Evolutionary conservation across 2,329 filamentous ascomycete species (phyloP).

Genomic region (Trichoderma lentiforme): DNA sequence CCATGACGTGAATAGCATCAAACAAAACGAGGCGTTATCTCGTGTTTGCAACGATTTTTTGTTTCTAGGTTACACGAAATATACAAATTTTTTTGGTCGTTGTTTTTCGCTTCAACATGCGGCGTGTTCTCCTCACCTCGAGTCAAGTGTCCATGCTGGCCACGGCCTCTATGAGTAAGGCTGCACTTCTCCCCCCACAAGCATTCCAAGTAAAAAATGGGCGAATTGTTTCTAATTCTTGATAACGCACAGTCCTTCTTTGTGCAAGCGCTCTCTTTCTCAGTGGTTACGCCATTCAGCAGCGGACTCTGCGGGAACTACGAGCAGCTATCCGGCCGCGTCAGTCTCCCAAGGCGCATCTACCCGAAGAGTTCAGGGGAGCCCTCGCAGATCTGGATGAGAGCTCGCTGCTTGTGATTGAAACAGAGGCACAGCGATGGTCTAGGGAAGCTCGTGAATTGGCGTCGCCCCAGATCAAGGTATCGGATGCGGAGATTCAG

Average conservation of each 20-base stretch:
- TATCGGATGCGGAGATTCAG: slow-evolving; percentile 32
- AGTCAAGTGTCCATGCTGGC: slow-evolving; percentile 67
- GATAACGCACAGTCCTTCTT: slow-evolving; percentile 54
- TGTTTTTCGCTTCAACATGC: slow-evolving; percentile 26
- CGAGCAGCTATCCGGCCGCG: slow-evolving; percentile 64
- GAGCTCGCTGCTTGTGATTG: slow-evolving; percentile 41
- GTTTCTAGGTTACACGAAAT: background rate
- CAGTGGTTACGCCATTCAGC: slow-evolving; percentile 82
- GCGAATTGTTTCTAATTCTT: background rate
- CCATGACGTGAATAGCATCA: background rate
- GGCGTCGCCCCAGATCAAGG: slow-evolving; percentile 17
- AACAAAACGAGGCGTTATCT: background rate
- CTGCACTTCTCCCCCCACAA: slow-evolving; percentile 16
- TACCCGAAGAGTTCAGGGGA: slow-evolving; percentile 49
- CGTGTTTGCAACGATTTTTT: background rate
- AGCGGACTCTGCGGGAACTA: slow-evolving; percentile 75
- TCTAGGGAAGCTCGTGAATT: slow-evolving; percentile 23
- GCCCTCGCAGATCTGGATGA: slow-evolving; percentile 46
- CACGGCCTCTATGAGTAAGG: slow-evolving; percentile 60
- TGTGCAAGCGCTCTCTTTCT: slow-evolving; percentile 84
- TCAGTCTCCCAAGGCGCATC: slow-evolving; percentile 46
- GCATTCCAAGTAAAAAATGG: background rate
- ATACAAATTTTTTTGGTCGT: background rate
- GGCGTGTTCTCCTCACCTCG: slow-evolving; percentile 60
- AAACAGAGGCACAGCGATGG: slow-evolving; percentile 34